Evolutionary conservation across 441 rosid genomes (phyloP), one percentile per base, ranked within the genome.

Genomic region (Gossypium gossypioides): DNA sequence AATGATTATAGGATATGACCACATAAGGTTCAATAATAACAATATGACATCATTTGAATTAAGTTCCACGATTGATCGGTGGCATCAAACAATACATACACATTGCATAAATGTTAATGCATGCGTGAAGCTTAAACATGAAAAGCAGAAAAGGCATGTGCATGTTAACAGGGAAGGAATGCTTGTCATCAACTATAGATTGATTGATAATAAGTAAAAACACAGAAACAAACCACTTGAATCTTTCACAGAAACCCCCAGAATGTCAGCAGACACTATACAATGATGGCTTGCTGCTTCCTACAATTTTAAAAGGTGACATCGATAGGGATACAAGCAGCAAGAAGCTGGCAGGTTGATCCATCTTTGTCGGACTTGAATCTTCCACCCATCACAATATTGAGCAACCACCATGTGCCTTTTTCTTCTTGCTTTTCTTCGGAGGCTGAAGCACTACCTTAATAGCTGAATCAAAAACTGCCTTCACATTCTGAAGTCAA

Each of bases 391-490:
- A 84, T 92, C 84, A 95, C 89, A 95, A 83, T 78, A 95, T 86
- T 50, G 84, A 82, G 69, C 98, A 91, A 66, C 78, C 81, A 79
- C 73, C 83, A 78, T 87, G 85, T 19, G 85, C 81, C 81, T 87
- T 92, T 76, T 79, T 85, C 88, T 88, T 95, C 79, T 91, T 93
- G 86, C 84, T 87, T 74, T 88, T 89, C 77, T 89, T 89, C 15
- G 94, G 94, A 37, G 94, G 94, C 79, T 89, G 94, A 68, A 89
- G 91, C 34, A 87, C 94, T 18, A 89, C 94, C 83, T 81, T 86
- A 69, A 89, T 89, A 18, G 91, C 94, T 68, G 88, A 89, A 81
- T 89, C 94, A 40, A 89, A 89, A 21, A 87, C 94, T 57, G 75
- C 91, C 78, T 89, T 89, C 81, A 89, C 90, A 56, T 89, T 89